These are phyloP conservation scores for Fraxinus sp. DNA, from an alignment of 305 asterid species.

Conservation along the genomic window DNA sequence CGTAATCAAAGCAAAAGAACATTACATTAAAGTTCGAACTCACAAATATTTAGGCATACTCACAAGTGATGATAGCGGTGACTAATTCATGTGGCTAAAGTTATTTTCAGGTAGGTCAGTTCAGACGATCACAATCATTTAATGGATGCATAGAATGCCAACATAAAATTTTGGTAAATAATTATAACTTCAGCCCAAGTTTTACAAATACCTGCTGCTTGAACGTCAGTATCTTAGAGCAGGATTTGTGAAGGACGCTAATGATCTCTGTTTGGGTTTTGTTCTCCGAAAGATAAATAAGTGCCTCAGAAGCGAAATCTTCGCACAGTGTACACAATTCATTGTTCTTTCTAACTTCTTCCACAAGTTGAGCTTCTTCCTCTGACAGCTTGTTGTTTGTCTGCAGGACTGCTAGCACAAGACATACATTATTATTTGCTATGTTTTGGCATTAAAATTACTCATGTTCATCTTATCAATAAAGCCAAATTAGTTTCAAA, in stretches of 20 bases:
- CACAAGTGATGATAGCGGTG: background rate
- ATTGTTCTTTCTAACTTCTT: constrained; percentile 37
- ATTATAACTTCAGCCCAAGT: constrained; percentile 9
- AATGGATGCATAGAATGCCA: background rate
- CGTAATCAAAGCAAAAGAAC: background rate
- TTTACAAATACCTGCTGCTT: constrained; percentile 57
- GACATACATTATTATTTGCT: constrained; percentile 17
- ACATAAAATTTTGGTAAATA: constrained; percentile 2
- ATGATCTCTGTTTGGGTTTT: constrained; percentile 66
- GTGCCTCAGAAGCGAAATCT: constrained; percentile 61
- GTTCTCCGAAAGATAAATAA: constrained; percentile 59
- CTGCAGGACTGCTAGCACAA: constrained; percentile 42
- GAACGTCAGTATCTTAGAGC: constrained; percentile 63
- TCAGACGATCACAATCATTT: background rate
- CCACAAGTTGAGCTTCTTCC: constrained; percentile 36
- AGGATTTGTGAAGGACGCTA: constrained; percentile 61
- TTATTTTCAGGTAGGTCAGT: background rate
- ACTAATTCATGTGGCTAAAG: background rate
- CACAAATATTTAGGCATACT: background rate
- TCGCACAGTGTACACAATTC: constrained; percentile 66
- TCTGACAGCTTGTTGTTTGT: constrained; percentile 29
- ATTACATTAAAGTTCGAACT: background rate
- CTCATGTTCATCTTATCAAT: background rate
- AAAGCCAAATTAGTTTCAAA: background rate
- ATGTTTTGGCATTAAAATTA: background rate